phyloP scores from a whole-genome alignment of 352 stramenopile genomes.

The Blastocystis sp. region DNA sequence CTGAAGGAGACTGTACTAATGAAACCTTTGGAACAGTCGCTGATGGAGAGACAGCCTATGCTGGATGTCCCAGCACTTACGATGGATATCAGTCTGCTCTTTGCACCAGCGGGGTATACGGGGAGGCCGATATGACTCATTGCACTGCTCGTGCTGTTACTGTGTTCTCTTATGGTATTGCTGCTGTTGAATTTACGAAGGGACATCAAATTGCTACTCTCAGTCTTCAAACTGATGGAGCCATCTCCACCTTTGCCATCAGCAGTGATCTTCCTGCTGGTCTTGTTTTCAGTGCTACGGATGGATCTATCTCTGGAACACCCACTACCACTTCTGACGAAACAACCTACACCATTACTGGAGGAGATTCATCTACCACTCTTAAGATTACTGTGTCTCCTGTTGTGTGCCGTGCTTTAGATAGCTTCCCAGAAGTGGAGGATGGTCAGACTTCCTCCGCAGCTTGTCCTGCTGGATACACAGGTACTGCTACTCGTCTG shows the following conservation, averaged over 20 bases:
- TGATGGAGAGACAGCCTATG: constrained; percentile 21
- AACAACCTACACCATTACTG: background rate
- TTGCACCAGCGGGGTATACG: background rate
- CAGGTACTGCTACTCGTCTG: constrained; percentile 5
- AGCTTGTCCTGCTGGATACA: background rate
- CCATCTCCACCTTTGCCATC: background rate
- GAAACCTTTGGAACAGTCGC: background rate
- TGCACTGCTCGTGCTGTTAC: background rate
- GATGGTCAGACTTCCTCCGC: constrained; percentile 12
- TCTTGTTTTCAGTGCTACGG: background rate
- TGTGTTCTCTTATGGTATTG: constrained; percentile 50
- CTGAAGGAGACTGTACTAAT: background rate
- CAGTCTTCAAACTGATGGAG: background rate
- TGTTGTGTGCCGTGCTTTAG: constrained; percentile 2
- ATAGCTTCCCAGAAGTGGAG: background rate
- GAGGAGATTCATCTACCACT: background rate
- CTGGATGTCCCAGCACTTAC: background rate
- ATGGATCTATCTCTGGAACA: constrained; percentile 18
- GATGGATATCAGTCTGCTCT: constrained; percentile 28
- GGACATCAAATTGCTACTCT: background rate
- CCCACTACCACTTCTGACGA: background rate
- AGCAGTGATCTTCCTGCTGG: background rate
- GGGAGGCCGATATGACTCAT: constrained; percentile 3
- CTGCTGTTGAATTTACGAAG: background rate
- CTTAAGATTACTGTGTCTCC: background rate